Base-by-base conservation (phyloP, 371 early-diverging fungal species). In the Mortierella sp. region DNA sequence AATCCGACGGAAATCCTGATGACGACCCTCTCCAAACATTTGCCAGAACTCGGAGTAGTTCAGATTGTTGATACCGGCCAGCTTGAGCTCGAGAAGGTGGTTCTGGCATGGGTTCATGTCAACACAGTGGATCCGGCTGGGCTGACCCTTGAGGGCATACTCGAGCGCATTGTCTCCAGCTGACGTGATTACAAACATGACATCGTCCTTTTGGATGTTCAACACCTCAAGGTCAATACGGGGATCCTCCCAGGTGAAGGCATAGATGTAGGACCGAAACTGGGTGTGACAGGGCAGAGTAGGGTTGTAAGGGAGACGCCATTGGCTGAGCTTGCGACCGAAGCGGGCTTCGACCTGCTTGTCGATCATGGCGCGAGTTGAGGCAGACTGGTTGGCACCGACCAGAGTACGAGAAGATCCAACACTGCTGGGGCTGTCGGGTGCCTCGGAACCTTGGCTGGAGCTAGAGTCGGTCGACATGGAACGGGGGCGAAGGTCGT, bases 61-160 rank as follows among this genome's bases (percentile, higher is more conserved):
- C 24, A 97, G 77, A 49, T 90, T 80, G 27, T 89, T 83, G 71
- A 97, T 92, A 58, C 91, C 90, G 27, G 96, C 96, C 0, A 97
- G 88, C 83, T 97, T 97, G 71, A 97, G 91, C 83, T 97, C 97
- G 51, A 97, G 88, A 75, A 97, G 89, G 84, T 97, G 94, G 89
- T 96, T 96, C 90, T 97, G 97, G 85, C 96, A 96, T 14, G 97
- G 97, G 81, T 97, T 97, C 92, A 97, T 93, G 83, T 97, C 97
- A 54, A 96, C 92, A 83, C 95, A 95, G 84, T 97, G 96, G 71
- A 97, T 94, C 10, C 92, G 86, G 27, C 92, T 91, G 2, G 94
- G 94, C 44, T 91, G 91, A 38, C 93, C 94, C 75, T 95, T 88
- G 35, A 92, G 84, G 11, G 95, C 95, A 83, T 97, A 97, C 75